These are phyloP conservation scores for Protomyces pachydermus DNA, from an alignment of 1,139 yeast genomes.

Conservation along the genomic window DNA sequence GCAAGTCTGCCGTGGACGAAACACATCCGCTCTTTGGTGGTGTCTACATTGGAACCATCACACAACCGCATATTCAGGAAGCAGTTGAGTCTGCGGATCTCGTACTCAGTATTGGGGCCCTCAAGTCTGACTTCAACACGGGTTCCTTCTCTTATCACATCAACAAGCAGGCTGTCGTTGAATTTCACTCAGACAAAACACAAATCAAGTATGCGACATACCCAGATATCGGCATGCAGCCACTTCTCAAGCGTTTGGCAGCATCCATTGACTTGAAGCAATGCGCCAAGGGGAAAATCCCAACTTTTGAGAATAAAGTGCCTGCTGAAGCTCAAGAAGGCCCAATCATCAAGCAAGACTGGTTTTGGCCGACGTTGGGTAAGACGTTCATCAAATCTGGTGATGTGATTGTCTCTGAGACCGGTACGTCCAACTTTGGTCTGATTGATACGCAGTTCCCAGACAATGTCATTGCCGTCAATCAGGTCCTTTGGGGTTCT, in stretches of 20 bases:
- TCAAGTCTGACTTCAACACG: conserved; percentile 44
- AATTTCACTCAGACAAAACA: conserved; percentile 47
- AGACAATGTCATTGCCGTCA: conserved; percentile 47
- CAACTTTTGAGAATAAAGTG: conserved; percentile 5
- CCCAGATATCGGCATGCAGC: conserved; percentile 31
- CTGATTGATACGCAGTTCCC: conserved; percentile 61
- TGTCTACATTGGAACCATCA: conserved; percentile 53
- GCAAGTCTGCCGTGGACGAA: conserved; percentile 63
- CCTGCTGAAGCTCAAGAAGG: conserved; percentile 31
- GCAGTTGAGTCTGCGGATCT: conserved; percentile 41
- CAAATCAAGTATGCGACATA: conserved; percentile 44
- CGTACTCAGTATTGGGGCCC: conserved; percentile 43
- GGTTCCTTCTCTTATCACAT: conserved; percentile 45
- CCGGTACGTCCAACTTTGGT: conserved; percentile 73
- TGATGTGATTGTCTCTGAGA: conserved; percentile 67
- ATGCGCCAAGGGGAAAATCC: conserved; percentile 34
- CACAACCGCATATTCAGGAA: conserved; percentile 45
- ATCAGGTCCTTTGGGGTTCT: conserved; percentile 72
- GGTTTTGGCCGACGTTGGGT: conserved; percentile 33
- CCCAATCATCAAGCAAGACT: conserved; percentile 33
- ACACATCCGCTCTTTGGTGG: conserved; percentile 56
- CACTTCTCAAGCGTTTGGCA: conserved; percentile 45
- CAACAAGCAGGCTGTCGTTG: conserved; percentile 39
- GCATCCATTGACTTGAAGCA: conserved; percentile 39
- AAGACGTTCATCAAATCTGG: conserved; percentile 48